phyloP scores from a whole-genome alignment of 306 rosid genomes.

The Sesbania bispinosa region DNA sequence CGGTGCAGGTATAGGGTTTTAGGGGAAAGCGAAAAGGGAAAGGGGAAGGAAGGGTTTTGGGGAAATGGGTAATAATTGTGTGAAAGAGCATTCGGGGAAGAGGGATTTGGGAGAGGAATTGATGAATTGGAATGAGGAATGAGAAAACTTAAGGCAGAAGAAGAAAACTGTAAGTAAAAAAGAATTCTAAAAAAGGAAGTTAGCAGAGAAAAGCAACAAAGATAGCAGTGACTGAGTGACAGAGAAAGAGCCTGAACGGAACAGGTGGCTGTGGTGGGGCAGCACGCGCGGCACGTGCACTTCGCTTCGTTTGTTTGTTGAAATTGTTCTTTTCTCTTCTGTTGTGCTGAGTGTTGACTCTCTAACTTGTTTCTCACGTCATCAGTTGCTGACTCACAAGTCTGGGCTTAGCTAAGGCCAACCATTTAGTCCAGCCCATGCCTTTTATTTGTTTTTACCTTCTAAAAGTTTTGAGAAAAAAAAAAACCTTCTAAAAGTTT shows the following conservation, averaged over 20 bases:
- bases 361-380: background rate
- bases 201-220: background rate
- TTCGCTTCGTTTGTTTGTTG: background rate
- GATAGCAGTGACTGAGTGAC: background rate
- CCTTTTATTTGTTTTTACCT: too few species aligned
- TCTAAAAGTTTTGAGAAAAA: too few species aligned
- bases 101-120: background rate
- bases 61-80: background rate
- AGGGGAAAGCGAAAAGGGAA: background rate
- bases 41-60: background rate
- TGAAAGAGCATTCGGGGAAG: background rate
- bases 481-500: too few species aligned
- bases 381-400: background rate
- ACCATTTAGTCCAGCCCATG: too few species aligned
- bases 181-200: background rate
- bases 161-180: background rate
- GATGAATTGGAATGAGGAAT: background rate
- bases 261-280: background rate
- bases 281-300: background rate
- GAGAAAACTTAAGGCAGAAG: constrained; percentile 15
- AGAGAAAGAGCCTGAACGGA: background rate
- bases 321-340: background rate
- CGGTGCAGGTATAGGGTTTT: constrained; percentile 5
- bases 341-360: background rate
- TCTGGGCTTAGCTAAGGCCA: too few species aligned